Evolutionary conservation across 1,284 basidiomycete genomes (phyloP).

Genomic region (Ganoderma lucidum): DNA sequence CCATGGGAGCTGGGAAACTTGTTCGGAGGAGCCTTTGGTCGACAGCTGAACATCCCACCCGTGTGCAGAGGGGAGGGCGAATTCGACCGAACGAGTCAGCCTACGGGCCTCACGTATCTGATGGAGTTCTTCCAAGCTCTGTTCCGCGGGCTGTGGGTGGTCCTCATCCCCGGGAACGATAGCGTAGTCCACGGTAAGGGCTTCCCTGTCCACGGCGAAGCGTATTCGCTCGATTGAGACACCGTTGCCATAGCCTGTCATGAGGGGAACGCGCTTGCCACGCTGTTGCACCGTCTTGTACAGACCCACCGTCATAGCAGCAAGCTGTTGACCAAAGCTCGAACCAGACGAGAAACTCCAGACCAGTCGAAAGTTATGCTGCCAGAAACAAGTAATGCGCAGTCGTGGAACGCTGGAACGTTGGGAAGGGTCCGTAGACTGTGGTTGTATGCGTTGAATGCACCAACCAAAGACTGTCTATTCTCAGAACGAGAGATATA

Average conservation of each 20-base stretch:
- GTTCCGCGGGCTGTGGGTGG: conserved; percentile 46
- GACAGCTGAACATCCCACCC: conserved; percentile 92
- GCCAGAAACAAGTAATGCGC: conserved; percentile 93
- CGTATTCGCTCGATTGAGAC: conserved; percentile 80
- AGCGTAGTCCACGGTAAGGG: conserved; percentile 86
- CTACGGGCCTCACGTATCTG: conserved; percentile 69
- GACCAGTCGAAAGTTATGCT: conserved; percentile 91
- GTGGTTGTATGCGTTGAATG: conserved; percentile 73
- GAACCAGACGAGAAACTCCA: conserved; percentile 80
- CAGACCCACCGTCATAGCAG: conserved; percentile 82
- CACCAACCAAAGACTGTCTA: conserved; percentile 90
- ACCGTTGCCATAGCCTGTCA: conserved; percentile 84
- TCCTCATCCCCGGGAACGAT: conserved; percentile 83
- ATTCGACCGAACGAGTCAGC: conserved; percentile 81
- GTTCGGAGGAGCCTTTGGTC: conserved; percentile 74
- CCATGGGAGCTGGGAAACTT: conserved; percentile 82
- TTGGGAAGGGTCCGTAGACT: conserved; percentile 42
- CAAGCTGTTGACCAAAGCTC: conserved; percentile 74
- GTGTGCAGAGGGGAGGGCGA: conserved; percentile 77
- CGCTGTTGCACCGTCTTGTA: conserved; percentile 81
- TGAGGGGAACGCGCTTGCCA: conserved; percentile 77
- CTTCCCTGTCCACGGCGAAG: conserved; percentile 85
- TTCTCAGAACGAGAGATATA: conserved; percentile 9
- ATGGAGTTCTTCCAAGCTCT: conserved; percentile 66
- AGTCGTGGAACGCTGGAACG: conserved; percentile 53